Percentiles rank a stretch among this genome's conserved stretches.
These are phyloP conservation scores for Tetrapyrgos nigripes DNA, from an alignment of 1,284 basidiomycete genomes.

Conservation along the genomic window DNA sequence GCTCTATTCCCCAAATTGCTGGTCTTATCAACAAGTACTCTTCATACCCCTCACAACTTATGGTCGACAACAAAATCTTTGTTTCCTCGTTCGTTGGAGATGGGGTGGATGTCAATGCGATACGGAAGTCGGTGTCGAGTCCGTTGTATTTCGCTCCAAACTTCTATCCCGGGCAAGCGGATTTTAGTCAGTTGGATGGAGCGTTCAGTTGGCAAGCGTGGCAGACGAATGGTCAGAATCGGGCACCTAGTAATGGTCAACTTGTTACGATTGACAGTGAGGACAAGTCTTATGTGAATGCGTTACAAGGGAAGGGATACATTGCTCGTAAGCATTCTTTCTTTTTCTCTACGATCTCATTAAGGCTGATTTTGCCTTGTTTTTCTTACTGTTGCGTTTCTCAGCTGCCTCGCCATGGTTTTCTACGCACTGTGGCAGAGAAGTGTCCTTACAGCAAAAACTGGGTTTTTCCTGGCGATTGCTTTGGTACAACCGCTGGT, in stretches of 20 bases:
- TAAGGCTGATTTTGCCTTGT: background rate
- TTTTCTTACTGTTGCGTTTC: too few species aligned
- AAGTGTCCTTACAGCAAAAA: too few species aligned
- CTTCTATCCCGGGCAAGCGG: background rate
- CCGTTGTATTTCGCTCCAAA: slow-evolving; percentile 5
- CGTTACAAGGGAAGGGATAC: background rate
- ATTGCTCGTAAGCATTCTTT: background rate
- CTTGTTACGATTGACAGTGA: background rate
- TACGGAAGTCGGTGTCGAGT: background rate
- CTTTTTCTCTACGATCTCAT: background rate
- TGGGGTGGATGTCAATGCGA: background rate
- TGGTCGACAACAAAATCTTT: background rate
- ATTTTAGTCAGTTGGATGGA: background rate
- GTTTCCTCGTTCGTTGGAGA: slow-evolving; percentile 3
- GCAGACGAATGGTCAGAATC: background rate
- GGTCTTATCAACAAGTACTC: background rate
- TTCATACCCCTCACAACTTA: background rate
- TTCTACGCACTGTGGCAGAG: too few species aligned
- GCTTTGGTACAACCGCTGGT: too few species aligned
- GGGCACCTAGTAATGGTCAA: background rate
- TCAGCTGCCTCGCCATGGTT: too few species aligned
- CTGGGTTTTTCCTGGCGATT: too few species aligned
- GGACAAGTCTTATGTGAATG: background rate
- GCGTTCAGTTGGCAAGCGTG: slow-evolving; percentile 2
- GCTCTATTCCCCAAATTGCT: too few species aligned